Conservation (phyloP, 2,329 filamentous ascomycete species). For the Colletotrichum nymphaeae region DNA sequence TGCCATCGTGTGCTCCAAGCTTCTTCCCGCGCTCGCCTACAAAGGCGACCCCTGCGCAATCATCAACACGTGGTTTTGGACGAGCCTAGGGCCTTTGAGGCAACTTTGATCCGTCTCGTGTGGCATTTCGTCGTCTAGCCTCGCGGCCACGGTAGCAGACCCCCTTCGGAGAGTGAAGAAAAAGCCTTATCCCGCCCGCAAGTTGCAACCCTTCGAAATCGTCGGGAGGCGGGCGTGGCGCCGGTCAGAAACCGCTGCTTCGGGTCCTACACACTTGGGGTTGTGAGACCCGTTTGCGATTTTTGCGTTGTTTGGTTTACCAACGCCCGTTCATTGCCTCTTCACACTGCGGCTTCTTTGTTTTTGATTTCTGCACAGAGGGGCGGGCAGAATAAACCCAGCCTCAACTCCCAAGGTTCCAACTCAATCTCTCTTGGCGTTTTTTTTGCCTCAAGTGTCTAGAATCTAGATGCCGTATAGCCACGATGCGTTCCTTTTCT, state of each 20-base stretch:
- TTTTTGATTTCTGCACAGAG: background rate
- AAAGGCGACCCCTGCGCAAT: slow-evolving; percentile 2
- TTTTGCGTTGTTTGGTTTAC: background rate
- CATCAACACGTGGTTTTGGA: slow-evolving; percentile 28
- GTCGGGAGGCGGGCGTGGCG: slow-evolving; percentile 29
- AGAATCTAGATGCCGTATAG: background rate
- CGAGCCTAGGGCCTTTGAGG: slow-evolving; percentile 11
- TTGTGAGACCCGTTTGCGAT: slow-evolving; percentile 19
- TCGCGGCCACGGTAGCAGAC: background rate
- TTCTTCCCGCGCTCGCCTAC: background rate
- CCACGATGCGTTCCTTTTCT: background rate
- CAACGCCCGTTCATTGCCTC: background rate
- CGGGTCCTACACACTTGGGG: slow-evolving; percentile 21
- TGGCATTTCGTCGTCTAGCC: slow-evolving; percentile 7
- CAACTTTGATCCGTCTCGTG: background rate
- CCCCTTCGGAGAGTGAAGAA: background rate
- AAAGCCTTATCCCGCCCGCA: background rate
- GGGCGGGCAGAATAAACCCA: background rate
- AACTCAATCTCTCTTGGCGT: background rate
- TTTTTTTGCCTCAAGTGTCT: background rate
- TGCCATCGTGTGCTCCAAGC: background rate
- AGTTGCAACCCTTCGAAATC: background rate
- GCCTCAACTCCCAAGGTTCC: too few relatives aligned
- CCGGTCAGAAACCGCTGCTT: slow-evolving; percentile 29
- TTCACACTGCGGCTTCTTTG: background rate